These are phyloP conservation scores for Zasmidium citrigriseum DNA, from an alignment of 2,329 filamentous ascomycete species.

Conservation along the genomic window DNA sequence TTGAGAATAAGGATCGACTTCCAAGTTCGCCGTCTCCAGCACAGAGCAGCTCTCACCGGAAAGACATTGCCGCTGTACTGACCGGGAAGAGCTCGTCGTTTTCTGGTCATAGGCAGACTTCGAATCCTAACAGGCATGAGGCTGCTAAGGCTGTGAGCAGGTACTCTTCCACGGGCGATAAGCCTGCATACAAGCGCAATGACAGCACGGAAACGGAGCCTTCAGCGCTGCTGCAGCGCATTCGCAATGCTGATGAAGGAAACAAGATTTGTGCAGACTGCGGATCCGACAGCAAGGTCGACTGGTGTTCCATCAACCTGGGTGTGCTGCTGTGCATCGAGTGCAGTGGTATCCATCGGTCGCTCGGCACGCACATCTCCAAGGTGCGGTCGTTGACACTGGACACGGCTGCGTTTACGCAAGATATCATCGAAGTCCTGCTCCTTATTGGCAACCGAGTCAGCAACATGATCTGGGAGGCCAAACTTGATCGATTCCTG, in stretches of 20 bases:
- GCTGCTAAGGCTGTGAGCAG: conserved; percentile 65
- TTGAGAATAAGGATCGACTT: conserved; percentile 68
- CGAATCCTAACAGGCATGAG: conserved; percentile 44
- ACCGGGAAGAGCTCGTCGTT: conserved; percentile 86
- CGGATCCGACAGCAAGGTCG: conserved; percentile 85
- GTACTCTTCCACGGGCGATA: conserved; percentile 87
- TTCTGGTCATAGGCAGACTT: conserved; percentile 54
- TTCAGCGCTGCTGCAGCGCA: conserved; percentile 74
- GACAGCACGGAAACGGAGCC: conserved; percentile 78
- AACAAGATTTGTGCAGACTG: conserved; percentile 96
- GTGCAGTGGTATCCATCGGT: conserved; percentile 95
- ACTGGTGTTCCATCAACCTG: conserved; percentile 98
- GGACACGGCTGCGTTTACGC: conserved; percentile 93
- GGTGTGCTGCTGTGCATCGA: conserved; percentile 97
- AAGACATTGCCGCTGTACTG: conserved; percentile 89
- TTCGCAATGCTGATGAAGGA: conserved; percentile 87
- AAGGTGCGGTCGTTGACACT: conserved; percentile 94
- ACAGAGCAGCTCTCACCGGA: conserved; percentile 60
- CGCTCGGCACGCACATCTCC: conserved; percentile 94
- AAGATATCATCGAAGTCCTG: conserved; percentile 93
- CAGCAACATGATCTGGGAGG: conserved; percentile 97
- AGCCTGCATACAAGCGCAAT: conserved; percentile 71
- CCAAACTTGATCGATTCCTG: conserved; percentile 69
- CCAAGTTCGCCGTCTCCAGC: conserved; percentile 46
- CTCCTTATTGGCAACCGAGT: conserved; percentile 89